These are phyloP conservation scores for Cladobotryum protrusum DNA, from an alignment of 2,329 filamentous ascomycete species.

Conservation along the genomic window DNA sequence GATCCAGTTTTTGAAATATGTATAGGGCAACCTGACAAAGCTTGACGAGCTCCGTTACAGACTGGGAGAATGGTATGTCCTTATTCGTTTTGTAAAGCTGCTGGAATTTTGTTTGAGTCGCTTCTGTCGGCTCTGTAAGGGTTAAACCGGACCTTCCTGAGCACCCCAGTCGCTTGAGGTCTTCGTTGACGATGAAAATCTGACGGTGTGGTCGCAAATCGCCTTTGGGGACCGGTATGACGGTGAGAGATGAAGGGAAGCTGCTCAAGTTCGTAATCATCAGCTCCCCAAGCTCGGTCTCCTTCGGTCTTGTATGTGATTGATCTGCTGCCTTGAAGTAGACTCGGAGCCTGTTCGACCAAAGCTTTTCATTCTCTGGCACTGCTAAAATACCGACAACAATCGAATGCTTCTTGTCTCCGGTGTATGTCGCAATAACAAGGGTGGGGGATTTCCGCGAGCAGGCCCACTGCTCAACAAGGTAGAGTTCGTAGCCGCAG, in stretches of 20 bases:
- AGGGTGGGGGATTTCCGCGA: slow-evolving; percentile 86
- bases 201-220: slow-evolving; percentile 74
- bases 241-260: slow-evolving; percentile 85
- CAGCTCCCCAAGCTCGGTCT: slow-evolving; percentile 74
- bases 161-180: slow-evolving; percentile 86
- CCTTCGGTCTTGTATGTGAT: slow-evolving; percentile 76
- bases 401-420: slow-evolving; percentile 73
- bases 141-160: slow-evolving; percentile 84
- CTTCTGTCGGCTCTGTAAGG: slow-evolving; percentile 67
- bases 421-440: slow-evolving; percentile 88
- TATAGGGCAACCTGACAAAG: slow-evolving; percentile 84
- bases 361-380: slow-evolving; percentile 69
- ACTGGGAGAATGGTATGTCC: slow-evolving; percentile 67
- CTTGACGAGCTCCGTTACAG: slow-evolving; percentile 84
- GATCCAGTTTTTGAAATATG: slow-evolving; percentile 80
- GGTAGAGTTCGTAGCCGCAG: slow-evolving; percentile 82
- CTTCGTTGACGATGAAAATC: slow-evolving; percentile 88
- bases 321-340: slow-evolving; percentile 85
- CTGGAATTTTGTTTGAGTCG: slow-evolving; percentile 84
- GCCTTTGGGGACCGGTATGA: slow-evolving; percentile 85
- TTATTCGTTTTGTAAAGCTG: slow-evolving; percentile 86
- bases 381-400: slow-evolving; percentile 74
- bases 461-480: slow-evolving; percentile 97
- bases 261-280: slow-evolving; percentile 93
- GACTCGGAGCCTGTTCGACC: slow-evolving; percentile 71